Percentiles rank a stretch among this genome's conserved stretches.
These are phyloP conservation scores for Naganishia friedmannii DNA, from an alignment of 768 basidiomycete genomes.

Conservation along the genomic window DNA sequence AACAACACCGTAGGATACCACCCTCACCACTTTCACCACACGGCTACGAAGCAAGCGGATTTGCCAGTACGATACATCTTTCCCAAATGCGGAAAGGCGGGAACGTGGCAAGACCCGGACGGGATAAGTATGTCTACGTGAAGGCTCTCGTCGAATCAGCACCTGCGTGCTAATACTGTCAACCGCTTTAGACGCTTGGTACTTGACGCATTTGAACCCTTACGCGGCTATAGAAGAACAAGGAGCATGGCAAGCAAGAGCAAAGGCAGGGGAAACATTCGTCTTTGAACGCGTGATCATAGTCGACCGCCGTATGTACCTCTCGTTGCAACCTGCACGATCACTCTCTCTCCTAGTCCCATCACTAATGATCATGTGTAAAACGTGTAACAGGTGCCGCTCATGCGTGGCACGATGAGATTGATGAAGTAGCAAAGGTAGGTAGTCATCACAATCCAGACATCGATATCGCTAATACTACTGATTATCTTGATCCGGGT, in stretches of 20 bases:
- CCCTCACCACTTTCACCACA: not conserved
- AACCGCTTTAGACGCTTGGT: conserved; percentile 39
- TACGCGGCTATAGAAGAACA: conserved; percentile 42
- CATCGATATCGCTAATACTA: not conserved
- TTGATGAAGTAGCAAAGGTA: conserved; percentile 46
- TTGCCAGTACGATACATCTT: conserved; percentile 14
- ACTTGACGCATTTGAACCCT: conserved; percentile 40
- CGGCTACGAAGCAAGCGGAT: not conserved
- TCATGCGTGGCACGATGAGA: conserved; percentile 40
- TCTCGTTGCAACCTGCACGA: no score
- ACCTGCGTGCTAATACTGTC: not conserved
- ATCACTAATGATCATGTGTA: no score
- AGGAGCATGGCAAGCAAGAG: conserved; percentile 39
- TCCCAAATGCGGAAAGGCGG: conserved; percentile 20
- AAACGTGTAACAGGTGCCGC: conserved; percentile 39
- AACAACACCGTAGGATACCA: no score
- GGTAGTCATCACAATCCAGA: not conserved
- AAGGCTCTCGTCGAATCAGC: not conserved
- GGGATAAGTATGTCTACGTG: conserved; percentile 7
- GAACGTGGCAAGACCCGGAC: conserved; percentile 22
- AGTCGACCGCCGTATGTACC: conserved; percentile 44
- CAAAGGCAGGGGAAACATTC: conserved; percentile 35
- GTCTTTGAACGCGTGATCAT: conserved; percentile 47
- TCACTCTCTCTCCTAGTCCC: no score
- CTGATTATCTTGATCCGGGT: not conserved